Evolutionary conservation across 2,329 filamentous ascomycete genomes (phyloP).

Genomic region (Verticillium longisporum): DNA sequence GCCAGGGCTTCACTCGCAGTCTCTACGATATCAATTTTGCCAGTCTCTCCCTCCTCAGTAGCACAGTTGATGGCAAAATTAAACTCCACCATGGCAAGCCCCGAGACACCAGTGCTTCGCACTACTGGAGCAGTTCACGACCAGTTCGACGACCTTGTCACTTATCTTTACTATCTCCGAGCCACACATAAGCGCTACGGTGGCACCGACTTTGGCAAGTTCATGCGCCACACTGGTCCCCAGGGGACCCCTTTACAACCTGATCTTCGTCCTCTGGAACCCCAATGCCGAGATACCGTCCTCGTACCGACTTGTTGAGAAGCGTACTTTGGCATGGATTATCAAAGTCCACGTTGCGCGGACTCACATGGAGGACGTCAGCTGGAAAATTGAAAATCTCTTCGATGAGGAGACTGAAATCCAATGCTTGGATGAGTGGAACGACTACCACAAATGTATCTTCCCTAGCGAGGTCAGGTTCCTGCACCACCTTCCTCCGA

Average conservation of each 20-base stretch:
- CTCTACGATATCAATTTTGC: not conserved
- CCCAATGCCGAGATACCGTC: not conserved
- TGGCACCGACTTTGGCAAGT: not conserved
- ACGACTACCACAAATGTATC: not conserved
- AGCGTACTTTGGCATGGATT: not conserved
- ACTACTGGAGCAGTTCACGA: not conserved
- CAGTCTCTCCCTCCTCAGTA: not conserved
- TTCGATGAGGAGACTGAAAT: not conserved
- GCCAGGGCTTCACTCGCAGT: not conserved
- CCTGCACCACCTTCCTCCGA: not conserved
- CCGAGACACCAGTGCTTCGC: not conserved
- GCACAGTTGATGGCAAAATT: not conserved
- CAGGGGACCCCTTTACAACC: not conserved
- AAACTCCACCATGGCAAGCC: not conserved
- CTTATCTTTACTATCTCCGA: not conserved
- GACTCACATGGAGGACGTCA: not conserved
- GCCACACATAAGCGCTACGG: not conserved
- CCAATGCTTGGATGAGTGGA: not conserved
- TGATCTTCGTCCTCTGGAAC: not conserved
- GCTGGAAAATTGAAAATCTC: not conserved
- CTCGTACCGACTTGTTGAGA: not conserved
- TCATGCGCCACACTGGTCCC: not conserved
- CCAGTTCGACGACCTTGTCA: not conserved
- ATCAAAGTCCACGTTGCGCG: not conserved
- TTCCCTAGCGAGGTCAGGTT: not conserved